These are phyloP conservation scores for Flaveria sonorensis DNA, from an alignment of 129 eudicot species.

Conservation along the genomic window DNA sequence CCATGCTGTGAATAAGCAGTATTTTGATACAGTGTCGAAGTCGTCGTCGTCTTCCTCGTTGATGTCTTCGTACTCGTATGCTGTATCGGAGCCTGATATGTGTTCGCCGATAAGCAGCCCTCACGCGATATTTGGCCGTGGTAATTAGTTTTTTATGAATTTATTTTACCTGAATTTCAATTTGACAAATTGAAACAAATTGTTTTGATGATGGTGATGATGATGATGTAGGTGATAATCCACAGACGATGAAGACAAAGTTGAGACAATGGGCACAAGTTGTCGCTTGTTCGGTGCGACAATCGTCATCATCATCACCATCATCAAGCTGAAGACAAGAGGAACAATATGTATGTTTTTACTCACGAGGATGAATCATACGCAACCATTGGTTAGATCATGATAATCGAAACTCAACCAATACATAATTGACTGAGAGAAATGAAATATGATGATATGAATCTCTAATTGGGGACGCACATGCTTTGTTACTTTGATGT, in stretches of 20 bases:
- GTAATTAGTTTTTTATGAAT: slow-evolving; percentile 24
- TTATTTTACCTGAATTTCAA: background rate
- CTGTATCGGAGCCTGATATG: slow-evolving; percentile 54
- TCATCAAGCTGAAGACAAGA: slow-evolving; percentile 31
- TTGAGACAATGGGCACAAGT: slow-evolving; percentile 76
- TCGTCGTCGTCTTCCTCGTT: slow-evolving; percentile 34
- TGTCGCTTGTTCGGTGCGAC: slow-evolving; percentile 75
- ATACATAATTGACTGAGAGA: slow-evolving; percentile 22
- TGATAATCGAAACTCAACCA: slow-evolving; percentile 21
- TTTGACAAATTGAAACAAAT: no score
- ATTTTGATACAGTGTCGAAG: slow-evolving; percentile 46
- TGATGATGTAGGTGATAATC: slow-evolving; percentile 55
- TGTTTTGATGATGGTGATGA: no score
- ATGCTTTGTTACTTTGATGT: slow-evolving; percentile 35
- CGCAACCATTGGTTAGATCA: slow-evolving; percentile 20
- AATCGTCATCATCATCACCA: slow-evolving; percentile 40
- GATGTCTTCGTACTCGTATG: slow-evolving; percentile 29
- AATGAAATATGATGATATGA: slow-evolving; percentile 14
- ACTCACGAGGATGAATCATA: slow-evolving; percentile 18
- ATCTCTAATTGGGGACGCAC: slow-evolving; percentile 25
- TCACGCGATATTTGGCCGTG: slow-evolving; percentile 48
- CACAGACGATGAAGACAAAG: slow-evolving; percentile 63
- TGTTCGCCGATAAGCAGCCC: slow-evolving; percentile 59
- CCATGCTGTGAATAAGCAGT: slow-evolving; percentile 66
- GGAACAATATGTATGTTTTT: background rate